A percentile compares a stretch with the other conserved stretches of the same genome.
Evolutionary conservation across 192 early-diverging fungal species (phyloP).

Genomic region (Lunasporangiospora selenospora): DNA sequence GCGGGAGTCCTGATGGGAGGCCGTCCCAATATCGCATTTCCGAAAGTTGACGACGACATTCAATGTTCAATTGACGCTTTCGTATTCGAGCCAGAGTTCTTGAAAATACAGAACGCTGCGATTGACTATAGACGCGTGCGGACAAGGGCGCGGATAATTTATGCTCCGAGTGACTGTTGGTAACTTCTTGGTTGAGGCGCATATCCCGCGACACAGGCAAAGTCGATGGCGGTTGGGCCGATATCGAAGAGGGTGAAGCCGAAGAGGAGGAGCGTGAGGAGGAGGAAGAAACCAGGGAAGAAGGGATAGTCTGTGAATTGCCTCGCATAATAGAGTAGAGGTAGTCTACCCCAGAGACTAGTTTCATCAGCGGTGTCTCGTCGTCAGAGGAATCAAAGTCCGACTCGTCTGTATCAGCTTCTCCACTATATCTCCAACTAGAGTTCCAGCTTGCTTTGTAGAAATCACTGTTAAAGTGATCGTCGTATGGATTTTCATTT

Average conservation of each 20-base stretch:
- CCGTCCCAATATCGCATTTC: conserved; percentile 18
- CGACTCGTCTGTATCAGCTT: not conserved
- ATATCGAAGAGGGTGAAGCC: too few relatives aligned
- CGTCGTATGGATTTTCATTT: conserved; percentile 1
- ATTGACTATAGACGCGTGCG: too few relatives aligned
- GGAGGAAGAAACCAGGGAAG: too few relatives aligned
- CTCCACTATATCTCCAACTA: not conserved
- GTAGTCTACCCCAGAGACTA: conserved; percentile 19
- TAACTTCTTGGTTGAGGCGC: too few relatives aligned
- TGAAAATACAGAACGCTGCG: too few relatives aligned
- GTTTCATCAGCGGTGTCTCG: conserved; percentile 24
- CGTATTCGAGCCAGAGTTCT: conserved; percentile 8
- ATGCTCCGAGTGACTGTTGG: too few relatives aligned
- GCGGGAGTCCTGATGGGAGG: conserved; percentile 13
- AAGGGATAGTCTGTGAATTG: too few relatives aligned
- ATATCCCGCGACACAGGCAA: too few relatives aligned
- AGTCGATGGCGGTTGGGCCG: too few relatives aligned
- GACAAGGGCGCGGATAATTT: too few relatives aligned
- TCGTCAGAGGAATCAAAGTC: conserved; percentile 32
- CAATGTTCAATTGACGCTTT: not conserved
- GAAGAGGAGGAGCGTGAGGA: too few relatives aligned
- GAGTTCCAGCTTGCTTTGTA: not conserved
- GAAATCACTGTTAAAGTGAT: not conserved
- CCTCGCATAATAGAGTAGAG: not conserved
- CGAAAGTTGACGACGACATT: conserved; percentile 3